phyloP scores from a whole-genome alignment of 371 early-diverging fungal genomes.

The Circinella umbellata region DNA sequence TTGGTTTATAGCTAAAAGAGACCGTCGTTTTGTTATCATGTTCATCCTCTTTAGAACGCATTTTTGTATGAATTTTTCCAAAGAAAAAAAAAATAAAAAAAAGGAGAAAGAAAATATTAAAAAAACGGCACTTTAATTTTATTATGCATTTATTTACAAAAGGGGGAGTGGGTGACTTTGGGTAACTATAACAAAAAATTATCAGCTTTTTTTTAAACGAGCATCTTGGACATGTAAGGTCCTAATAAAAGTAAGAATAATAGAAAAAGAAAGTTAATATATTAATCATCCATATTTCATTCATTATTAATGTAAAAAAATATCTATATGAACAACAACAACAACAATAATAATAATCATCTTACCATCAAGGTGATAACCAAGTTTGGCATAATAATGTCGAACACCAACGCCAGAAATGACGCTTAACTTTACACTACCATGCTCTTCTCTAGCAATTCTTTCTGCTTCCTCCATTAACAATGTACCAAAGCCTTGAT shows the following conservation, averaged over 20 bases:
- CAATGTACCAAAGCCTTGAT: slow-evolving; percentile 99
- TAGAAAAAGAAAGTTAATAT: no score
- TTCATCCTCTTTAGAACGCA: neutral
- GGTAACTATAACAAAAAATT: neutral
- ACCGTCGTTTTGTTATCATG: neutral
- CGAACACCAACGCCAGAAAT: slow-evolving; percentile 99
- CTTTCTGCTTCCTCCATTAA: slow-evolving; percentile 99
- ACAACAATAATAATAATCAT: neutral
- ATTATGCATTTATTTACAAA: neutral
- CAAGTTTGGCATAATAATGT: slow-evolving; percentile 98
- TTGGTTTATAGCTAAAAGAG: neutral
- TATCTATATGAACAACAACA: neutral
- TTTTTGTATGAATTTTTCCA: no score
- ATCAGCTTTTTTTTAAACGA: slow-evolving; percentile 36
- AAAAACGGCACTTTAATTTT: neutral
- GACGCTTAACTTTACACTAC: slow-evolving; percentile 94
- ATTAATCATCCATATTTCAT: no score
- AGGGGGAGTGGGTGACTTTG: neutral
- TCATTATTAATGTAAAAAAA: no score
- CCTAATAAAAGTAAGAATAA: slow-evolving; percentile 33
- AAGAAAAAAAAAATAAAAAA: neutral
- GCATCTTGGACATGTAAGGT: slow-evolving; percentile 96
- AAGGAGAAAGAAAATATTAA: no score
- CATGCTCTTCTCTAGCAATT: slow-evolving; percentile 99
- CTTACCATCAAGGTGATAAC: slow-evolving; percentile 95